phyloP scores from a whole-genome alignment of 2,329 filamentous ascomycete genomes.

The Sporothrix luriei region DNA sequence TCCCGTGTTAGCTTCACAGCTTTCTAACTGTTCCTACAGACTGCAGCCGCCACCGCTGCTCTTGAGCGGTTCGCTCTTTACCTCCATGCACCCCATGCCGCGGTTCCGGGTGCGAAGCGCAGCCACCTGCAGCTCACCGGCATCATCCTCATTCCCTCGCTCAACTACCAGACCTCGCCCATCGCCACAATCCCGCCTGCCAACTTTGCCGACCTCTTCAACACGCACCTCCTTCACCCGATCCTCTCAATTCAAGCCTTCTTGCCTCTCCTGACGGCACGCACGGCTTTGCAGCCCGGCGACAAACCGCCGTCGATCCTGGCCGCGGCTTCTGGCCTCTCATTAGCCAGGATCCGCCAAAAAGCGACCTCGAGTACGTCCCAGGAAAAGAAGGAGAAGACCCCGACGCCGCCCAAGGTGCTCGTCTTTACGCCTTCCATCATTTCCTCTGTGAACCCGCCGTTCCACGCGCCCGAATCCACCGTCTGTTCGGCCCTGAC shows the following conservation, averaged over 20 bases:
- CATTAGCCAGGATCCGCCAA: slow-evolving; percentile 28
- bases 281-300: slow-evolving; percentile 50
- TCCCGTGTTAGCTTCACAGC: not conserved
- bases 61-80: slow-evolving; percentile 72
- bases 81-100: slow-evolving; percentile 73
- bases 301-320: slow-evolving; percentile 39
- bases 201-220: slow-evolving; percentile 85
- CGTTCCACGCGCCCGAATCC: slow-evolving; percentile 83
- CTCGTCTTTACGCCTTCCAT: slow-evolving; percentile 79
- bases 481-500: slow-evolving; percentile 84
- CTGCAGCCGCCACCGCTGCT: slow-evolving; percentile 66
- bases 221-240: slow-evolving; percentile 86
- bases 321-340: slow-evolving; percentile 27
- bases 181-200: slow-evolving; percentile 84
- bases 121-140: slow-evolving; percentile 77
- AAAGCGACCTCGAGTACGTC: not conserved
- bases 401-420: slow-evolving; percentile 58
- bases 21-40: slow-evolving; percentile 49
- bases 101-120: slow-evolving; percentile 73
- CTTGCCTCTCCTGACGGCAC: slow-evolving; percentile 72
- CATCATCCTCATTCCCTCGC: slow-evolving; percentile 79
- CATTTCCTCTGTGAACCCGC: slow-evolving; percentile 75
- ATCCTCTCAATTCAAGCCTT: slow-evolving; percentile 88
- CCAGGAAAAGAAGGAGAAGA: slow-evolving; percentile 12
- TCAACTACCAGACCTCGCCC: slow-evolving; percentile 77